phyloP scores from a whole-genome alignment of 352 stramenopile species.

The Lagenidium sp. region DNA sequence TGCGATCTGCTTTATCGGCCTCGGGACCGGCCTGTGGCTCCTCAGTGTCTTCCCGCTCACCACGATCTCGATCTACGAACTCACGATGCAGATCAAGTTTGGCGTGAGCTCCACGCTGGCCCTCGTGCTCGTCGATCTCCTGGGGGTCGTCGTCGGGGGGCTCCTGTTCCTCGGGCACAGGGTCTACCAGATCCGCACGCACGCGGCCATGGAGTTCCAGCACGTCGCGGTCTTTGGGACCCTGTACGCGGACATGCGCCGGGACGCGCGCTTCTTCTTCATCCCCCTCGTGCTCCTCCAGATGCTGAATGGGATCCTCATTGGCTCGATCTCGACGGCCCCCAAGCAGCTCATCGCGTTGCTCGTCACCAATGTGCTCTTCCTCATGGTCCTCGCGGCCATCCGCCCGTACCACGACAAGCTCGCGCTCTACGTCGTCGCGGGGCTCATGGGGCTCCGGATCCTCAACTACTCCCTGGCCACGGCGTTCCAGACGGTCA shows the following conservation, averaged over 20 bases:
- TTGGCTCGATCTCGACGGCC: slow-evolving; percentile 30
- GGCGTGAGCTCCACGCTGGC: slow-evolving; percentile 1
- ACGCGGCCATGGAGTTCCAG: slow-evolving; percentile 32
- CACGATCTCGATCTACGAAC: slow-evolving; percentile 49
- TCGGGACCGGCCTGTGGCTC: slow-evolving; percentile 51
- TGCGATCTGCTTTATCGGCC: slow-evolving; percentile 45
- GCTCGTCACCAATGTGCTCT: slow-evolving; percentile 39
- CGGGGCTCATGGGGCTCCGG: slow-evolving; percentile 26
- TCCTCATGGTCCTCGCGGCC: slow-evolving; percentile 33
- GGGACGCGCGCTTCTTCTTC: slow-evolving; percentile 54
- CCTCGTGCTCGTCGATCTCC: slow-evolving; percentile 11
- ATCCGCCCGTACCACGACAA: slow-evolving; percentile 37
- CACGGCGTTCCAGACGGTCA: slow-evolving; percentile 49
- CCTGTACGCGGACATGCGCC: slow-evolving; percentile 48
- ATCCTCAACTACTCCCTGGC: slow-evolving; percentile 44
- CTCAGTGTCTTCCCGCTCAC: slow-evolving; percentile 53
- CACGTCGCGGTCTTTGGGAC: slow-evolving; percentile 43
- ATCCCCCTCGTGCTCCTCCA: slow-evolving; percentile 38
- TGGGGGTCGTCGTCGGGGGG: slow-evolving; percentile 30
- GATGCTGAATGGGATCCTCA: slow-evolving; percentile 32
- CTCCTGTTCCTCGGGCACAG: slow-evolving; percentile 30
- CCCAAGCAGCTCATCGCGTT: slow-evolving; percentile 42
- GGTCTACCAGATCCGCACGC: slow-evolving; percentile 25
- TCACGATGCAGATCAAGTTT: slow-evolving; percentile 47
- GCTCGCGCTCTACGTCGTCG: slow-evolving; percentile 24